These are phyloP conservation scores for Reticulascus tulasneorum DNA, from an alignment of 2,329 filamentous ascomycete genomes.

Conservation along the genomic window DNA sequence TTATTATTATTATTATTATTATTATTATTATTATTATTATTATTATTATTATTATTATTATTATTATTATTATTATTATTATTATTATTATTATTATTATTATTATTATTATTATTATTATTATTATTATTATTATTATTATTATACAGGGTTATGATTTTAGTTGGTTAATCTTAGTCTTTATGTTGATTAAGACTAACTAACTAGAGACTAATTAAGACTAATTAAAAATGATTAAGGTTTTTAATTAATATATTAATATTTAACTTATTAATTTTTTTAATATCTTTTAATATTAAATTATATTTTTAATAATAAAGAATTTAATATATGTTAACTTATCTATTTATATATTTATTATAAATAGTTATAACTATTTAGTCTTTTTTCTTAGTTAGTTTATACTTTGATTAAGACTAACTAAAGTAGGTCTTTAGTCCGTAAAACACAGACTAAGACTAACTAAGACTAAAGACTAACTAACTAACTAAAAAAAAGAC, in stretches of 20 bases:
- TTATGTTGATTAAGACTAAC: too few relatives aligned
- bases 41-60: neutral
- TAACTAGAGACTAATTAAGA: too few relatives aligned
- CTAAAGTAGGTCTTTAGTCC: too few relatives aligned
- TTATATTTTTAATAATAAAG: neutral
- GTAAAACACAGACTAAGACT: too few relatives aligned
- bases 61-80: neutral
- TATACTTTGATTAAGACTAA: neutral
- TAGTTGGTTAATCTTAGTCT: too few relatives aligned
- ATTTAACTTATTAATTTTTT: neutral
- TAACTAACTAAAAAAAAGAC: neutral
- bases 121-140: neutral
- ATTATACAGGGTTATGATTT: too few relatives aligned
- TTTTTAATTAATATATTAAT: neutral
- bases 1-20: neutral
- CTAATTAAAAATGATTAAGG: too few relatives aligned
- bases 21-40: neutral
- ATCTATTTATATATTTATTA: too few relatives aligned
- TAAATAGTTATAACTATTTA: neutral
- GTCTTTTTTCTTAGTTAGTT: neutral
- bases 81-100: neutral
- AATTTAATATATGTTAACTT: neutral
- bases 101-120: neutral
- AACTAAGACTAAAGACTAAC: too few relatives aligned
- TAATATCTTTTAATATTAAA: neutral